Evolutionary conservation across 2,329 filamentous ascomycete species (phyloP).

Genomic region (Colletotrichum spinosum): DNA sequence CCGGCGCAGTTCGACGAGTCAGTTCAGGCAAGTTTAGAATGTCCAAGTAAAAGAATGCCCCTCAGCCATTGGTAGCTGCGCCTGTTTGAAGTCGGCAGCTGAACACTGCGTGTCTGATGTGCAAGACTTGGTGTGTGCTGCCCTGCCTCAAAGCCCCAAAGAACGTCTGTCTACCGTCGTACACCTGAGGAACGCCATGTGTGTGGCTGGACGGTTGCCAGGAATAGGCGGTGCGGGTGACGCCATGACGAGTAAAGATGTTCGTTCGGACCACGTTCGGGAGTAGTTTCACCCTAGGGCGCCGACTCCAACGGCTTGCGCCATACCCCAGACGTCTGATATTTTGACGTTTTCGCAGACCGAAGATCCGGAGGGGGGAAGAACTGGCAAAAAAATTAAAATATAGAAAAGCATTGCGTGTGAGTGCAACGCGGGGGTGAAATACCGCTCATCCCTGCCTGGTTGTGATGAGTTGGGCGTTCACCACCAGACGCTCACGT

Average conservation of each 20-base stretch:
- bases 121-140: conserved; percentile 30
- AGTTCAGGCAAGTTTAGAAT: too few species aligned
- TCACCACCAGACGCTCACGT: not conserved
- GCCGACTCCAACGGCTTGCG: conserved; percentile 25
- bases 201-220: too few species aligned
- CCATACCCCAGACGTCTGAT: conserved; percentile 37
- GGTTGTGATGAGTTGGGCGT: not conserved
- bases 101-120: conserved; percentile 36
- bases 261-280: conserved; percentile 1
- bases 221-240: conserved; percentile 6
- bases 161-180: too few species aligned
- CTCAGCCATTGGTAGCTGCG: not conserved
- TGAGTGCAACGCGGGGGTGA: not conserved
- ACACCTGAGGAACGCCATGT: too few species aligned
- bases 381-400: not conserved
- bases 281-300: conserved; percentile 22
- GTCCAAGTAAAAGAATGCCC: too few species aligned
- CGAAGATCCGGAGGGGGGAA: conserved; percentile 8
- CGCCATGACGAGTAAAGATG: conserved; percentile 28
- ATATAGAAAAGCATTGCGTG: conserved; percentile 7
- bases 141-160: not conserved
- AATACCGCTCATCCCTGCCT: too few species aligned
- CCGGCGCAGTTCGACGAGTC: too few species aligned
- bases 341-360: conserved; percentile 28
- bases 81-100: not conserved